These are phyloP conservation scores for Geotrichum europaeum DNA, from an alignment of 1,139 yeast species.

Conservation along the genomic window DNA sequence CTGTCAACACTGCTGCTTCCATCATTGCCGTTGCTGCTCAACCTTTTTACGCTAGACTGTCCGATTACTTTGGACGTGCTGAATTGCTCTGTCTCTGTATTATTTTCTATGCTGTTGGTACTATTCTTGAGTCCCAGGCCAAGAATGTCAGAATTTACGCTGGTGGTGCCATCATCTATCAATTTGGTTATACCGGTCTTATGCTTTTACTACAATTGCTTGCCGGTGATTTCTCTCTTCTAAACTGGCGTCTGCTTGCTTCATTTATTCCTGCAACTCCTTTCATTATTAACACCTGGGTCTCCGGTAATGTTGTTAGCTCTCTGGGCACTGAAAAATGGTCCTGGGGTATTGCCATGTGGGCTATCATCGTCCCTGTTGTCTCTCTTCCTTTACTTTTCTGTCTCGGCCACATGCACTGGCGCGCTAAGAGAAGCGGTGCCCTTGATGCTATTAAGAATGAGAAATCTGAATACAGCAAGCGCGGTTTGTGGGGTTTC, in stretches of 20 bases:
- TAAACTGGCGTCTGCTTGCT: slow-evolving; percentile 64
- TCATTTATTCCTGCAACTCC: slow-evolving; percentile 65
- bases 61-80: slow-evolving; percentile 66
- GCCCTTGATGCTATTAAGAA: slow-evolving; percentile 39
- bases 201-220: slow-evolving; percentile 51
- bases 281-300: slow-evolving; percentile 71
- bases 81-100: slow-evolving; percentile 50
- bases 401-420: slow-evolving; percentile 52
- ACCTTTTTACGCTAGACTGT: slow-evolving; percentile 60
- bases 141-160: slow-evolving; percentile 59
- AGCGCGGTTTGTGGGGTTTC: slow-evolving; percentile 29
- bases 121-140: slow-evolving; percentile 64
- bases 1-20: slow-evolving; percentile 56
- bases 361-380: slow-evolving; percentile 72
- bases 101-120: slow-evolving; percentile 61
- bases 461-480: slow-evolving; percentile 29
- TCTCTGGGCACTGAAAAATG: slow-evolving; percentile 41
- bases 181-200: slow-evolving; percentile 64
- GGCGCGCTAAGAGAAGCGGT: slow-evolving; percentile 46
- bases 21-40: slow-evolving; percentile 71
- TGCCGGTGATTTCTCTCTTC: slow-evolving; percentile 57
- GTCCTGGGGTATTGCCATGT: slow-evolving; percentile 74
- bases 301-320: slow-evolving; percentile 51
- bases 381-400: slow-evolving; percentile 51
- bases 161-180: slow-evolving; percentile 68